These are phyloP conservation scores for Nannizziopsis barbatae DNA, from an alignment of 2,329 filamentous ascomycete species.

Conservation along the genomic window DNA sequence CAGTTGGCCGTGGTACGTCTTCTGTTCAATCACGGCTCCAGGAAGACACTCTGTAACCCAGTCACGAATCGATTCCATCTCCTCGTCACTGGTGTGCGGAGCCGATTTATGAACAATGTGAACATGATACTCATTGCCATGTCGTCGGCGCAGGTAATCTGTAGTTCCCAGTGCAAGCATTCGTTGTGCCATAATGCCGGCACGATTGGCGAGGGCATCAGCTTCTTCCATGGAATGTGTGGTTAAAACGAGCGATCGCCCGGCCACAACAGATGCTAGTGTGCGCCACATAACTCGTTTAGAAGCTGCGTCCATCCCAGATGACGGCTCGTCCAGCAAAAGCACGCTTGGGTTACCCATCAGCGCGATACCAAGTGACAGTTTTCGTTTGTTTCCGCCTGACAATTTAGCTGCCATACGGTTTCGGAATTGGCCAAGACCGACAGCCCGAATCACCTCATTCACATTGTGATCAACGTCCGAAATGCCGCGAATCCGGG, in stretches of 20 bases:
- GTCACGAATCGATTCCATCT: conserved; percentile 53
- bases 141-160: conserved; percentile 58
- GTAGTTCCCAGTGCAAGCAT: conserved; percentile 79
- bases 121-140: conserved; percentile 68
- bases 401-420: conserved; percentile 71
- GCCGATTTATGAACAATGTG: conserved; percentile 68
- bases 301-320: conserved; percentile 78
- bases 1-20: conserved; percentile 74
- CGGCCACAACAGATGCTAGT: conserved; percentile 58
- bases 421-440: conserved; percentile 56
- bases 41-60: conserved; percentile 57
- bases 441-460: conserved; percentile 69
- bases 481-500: conserved; percentile 64
- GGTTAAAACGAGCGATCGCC: conserved; percentile 74
- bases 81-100: conserved; percentile 57
- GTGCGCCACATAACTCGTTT: conserved; percentile 93
- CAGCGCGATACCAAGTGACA: conserved; percentile 76
- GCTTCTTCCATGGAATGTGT: conserved; percentile 96
- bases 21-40: conserved; percentile 56
- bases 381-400: conserved; percentile 87
- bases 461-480: conserved; percentile 66
- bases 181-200: conserved; percentile 71
- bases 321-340: conserved; percentile 78
- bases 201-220: conserved; percentile 70
- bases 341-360: conserved; percentile 86